These are phyloP conservation scores for Fusarium lateritium DNA, from an alignment of 2,329 filamentous ascomycete genomes.

Conservation along the genomic window DNA sequence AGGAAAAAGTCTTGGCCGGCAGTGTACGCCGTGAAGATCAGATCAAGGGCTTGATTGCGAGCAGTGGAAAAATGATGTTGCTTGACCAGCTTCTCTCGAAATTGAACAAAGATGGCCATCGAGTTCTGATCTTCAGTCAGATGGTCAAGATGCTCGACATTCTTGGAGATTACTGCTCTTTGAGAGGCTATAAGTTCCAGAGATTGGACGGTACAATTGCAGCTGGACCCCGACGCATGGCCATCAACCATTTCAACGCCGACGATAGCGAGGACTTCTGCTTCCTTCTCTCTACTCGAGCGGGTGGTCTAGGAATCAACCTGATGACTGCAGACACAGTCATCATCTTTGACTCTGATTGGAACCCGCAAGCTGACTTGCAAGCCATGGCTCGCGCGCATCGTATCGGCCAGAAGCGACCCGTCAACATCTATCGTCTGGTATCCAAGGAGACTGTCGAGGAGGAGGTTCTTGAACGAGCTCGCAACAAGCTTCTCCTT, in stretches of 20 bases:
- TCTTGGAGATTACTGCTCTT: slow-evolving; percentile 91
- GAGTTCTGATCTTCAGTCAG: slow-evolving; percentile 98
- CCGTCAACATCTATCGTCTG: slow-evolving; percentile 95
- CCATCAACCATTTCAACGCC: slow-evolving; percentile 99
- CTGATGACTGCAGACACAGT: slow-evolving; percentile 99
- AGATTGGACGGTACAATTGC: slow-evolving; percentile 95
- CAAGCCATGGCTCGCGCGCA: slow-evolving; percentile 99
- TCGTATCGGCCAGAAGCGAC: slow-evolving; percentile 95
- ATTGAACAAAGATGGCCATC: slow-evolving; percentile 92
- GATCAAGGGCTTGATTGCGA: slow-evolving; percentile 92
- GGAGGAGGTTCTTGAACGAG: slow-evolving; percentile 95
- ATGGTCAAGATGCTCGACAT: slow-evolving; percentile 99
- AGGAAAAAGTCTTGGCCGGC: slow-evolving; percentile 87
- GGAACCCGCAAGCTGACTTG: slow-evolving; percentile 98
- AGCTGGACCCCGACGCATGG: slow-evolving; percentile 87
- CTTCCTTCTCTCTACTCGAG: slow-evolving; percentile 94
- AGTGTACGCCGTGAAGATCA: slow-evolving; percentile 89
- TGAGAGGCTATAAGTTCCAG: slow-evolving; percentile 96
- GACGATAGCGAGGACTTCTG: slow-evolving; percentile 96
- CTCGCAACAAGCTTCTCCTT: slow-evolving; percentile 95
- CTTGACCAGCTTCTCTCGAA: slow-evolving; percentile 96
- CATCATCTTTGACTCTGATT: slow-evolving; percentile 97
- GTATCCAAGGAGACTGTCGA: slow-evolving; percentile 99
- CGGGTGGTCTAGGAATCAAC: slow-evolving; percentile 98
- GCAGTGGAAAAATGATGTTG: slow-evolving; percentile 99